Percentiles rank a stretch among this genome's conserved stretches.
phyloP scores from a whole-genome alignment of 2,329 filamentous ascomycete species.

The Talaromyces verruculosus region DNA sequence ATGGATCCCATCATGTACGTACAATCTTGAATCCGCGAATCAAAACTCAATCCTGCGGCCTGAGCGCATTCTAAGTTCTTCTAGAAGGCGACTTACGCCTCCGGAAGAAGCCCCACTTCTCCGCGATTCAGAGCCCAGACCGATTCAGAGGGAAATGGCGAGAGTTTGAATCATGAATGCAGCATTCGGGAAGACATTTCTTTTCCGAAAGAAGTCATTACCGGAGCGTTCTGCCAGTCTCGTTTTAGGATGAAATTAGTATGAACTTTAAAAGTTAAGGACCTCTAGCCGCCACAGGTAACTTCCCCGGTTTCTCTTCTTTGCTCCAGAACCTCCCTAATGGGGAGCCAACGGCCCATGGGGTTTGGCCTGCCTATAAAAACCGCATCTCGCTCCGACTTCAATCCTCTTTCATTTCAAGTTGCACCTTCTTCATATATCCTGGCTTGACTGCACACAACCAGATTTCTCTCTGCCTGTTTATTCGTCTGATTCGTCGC shows the following conservation, averaged over 20 bases:
- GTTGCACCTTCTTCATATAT: neutral
- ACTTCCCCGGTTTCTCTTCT: neutral
- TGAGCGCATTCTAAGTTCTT: neutral
- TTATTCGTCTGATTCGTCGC: neutral
- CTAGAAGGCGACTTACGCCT: neutral
- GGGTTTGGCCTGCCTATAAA: neutral
- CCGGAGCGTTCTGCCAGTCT: neutral
- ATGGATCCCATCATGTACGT: neutral
- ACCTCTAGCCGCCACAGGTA: neutral
- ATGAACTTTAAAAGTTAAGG: neutral
- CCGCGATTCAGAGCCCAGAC: neutral
- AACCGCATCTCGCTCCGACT: neutral
- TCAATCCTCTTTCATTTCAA: neutral
- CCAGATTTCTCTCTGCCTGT: neutral
- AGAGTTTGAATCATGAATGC: neutral
- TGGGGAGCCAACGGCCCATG: neutral
- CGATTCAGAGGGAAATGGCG: neutral
- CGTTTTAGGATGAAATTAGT: neutral
- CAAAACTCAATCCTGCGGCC: neutral
- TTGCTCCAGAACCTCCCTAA: neutral
- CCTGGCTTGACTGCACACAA: neutral
- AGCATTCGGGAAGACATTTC: neutral
- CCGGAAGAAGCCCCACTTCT: neutral
- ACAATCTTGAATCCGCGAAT: neutral
- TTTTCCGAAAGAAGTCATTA: neutral